These are phyloP conservation scores for Penstemon barbatus DNA, from an alignment of 257 asterid genomes.

Conservation along the genomic window DNA sequence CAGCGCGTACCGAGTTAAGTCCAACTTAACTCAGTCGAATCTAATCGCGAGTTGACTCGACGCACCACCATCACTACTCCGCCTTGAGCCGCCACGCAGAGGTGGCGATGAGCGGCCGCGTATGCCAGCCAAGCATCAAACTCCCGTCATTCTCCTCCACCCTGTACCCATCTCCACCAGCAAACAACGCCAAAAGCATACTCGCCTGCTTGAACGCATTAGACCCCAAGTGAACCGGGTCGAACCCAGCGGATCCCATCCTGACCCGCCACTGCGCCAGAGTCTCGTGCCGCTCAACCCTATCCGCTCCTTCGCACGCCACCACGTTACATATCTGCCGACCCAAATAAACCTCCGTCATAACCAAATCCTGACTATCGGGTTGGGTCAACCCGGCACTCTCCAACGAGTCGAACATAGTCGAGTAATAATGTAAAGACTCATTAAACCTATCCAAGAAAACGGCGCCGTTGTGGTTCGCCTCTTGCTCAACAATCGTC, in stretches of 20 bases:
- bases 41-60: conserved; percentile 29
- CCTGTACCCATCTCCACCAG: conserved; percentile 79
- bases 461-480: conserved; percentile 61
- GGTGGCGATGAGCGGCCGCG: conserved; percentile 77
- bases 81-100: conserved; percentile 76
- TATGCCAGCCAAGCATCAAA: conserved; percentile 86
- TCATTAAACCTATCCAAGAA: conserved; percentile 81
- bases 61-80: conserved; percentile 9
- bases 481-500: conserved; percentile 81
- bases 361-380: conserved; percentile 54
- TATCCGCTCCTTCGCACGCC: conserved; percentile 75
- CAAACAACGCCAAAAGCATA: conserved; percentile 66
- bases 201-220: conserved; percentile 91
- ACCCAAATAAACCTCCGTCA: conserved; percentile 81
- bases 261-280: conserved; percentile 70
- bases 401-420: conserved; percentile 91
- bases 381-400: conserved; percentile 54
- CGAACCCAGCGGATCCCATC: conserved; percentile 63
- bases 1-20: neutral
- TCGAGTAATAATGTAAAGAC: conserved; percentile 78
- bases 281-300: conserved; percentile 85
- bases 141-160: conserved; percentile 86
- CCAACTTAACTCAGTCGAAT: too few relatives aligned
- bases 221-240: conserved; percentile 71
- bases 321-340: conserved; percentile 88